Evolutionary conservation across 1,284 basidiomycete species (phyloP), one percentile per base, ranked within the genome.

Genomic region (Butyriboletus appendiculatus): DNA sequence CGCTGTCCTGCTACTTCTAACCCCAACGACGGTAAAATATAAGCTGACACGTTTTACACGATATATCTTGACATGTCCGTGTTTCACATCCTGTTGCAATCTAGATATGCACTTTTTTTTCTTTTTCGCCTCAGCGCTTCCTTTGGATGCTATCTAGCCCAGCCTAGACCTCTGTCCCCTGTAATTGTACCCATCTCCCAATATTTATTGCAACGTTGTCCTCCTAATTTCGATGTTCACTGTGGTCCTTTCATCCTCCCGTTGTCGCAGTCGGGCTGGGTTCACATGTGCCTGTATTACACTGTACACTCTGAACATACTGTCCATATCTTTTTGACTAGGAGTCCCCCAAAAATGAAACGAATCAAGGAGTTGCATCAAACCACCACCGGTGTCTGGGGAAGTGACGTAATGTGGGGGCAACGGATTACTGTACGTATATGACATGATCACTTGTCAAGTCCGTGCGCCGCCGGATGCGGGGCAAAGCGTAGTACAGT

Each of bases 71-170:
- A 66, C 65, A 24, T n/a, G 15, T 32, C 12, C 16, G 30, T 6
- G 26, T 33, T 43, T 48, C 33, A 50, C 49, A 55, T 52, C 53
- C 43, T 47, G 58, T 54, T 53, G 46, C 45, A 18, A 59, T 69
- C 55, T 68, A 69, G 67, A 69, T 72, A 71, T 69, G 67, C 69
- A n/a, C 8, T 22, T 47, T 32, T 22, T 11, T 28, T 28, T 33
- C 30, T 52, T 28, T 43, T 53, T 47, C 41, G 28, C 30, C 34
- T 24, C 9, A 16, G 33, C 10, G 43, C 32, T 44, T 43, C 52
- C 20, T 8, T 59, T 57, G 57, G 56, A 62, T 61, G 56, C 47
- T 57, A 59, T 70, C 68, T 69, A 70, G 66, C 62, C 43, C 58
- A 56, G 68, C 63, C 68, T 70, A 67, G 68, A 59, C 52, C 42